Evolutionary conservation across 805 yeast genomes (phyloP).

Genomic region (Metschnikowia henanensis): DNA sequence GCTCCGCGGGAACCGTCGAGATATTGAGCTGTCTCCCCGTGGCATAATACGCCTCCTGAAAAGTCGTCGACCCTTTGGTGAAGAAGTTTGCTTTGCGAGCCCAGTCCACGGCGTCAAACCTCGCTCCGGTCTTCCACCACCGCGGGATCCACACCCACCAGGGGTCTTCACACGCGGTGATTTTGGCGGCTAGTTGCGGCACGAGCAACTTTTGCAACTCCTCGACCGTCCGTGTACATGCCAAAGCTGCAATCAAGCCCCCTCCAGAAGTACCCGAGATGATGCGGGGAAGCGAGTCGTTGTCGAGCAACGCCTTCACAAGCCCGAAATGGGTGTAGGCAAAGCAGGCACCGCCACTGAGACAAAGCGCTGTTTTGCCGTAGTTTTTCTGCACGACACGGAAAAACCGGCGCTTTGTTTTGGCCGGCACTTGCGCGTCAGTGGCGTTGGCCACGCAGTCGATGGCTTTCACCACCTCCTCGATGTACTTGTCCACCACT

Average conservation of each 20-base stretch:
- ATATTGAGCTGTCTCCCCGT: conserved; percentile 74
- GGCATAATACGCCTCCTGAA: conserved; percentile 62
- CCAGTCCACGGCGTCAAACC: conserved; percentile 76
- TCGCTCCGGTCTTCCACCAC: conserved; percentile 74
- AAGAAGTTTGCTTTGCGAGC: conserved; percentile 68
- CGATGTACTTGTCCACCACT: conserved; percentile 54
- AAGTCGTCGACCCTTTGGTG: conserved; percentile 71
- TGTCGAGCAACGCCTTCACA: conserved; percentile 66
- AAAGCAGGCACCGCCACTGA: conserved; percentile 81
- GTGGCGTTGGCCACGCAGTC: conserved; percentile 40
- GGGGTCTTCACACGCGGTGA: conserved; percentile 70
- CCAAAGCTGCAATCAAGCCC: conserved; percentile 71
- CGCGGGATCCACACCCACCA: conserved; percentile 60
- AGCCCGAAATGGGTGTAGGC: conserved; percentile 79
- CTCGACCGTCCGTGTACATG: conserved; percentile 66
- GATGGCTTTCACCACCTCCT: conserved; percentile 50
- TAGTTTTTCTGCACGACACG: conserved; percentile 58
- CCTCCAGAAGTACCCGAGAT: conserved; percentile 84
- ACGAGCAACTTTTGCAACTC: conserved; percentile 56
- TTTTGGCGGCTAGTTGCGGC: conserved; percentile 60
- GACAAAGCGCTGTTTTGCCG: conserved; percentile 70
- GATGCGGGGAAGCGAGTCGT: conserved; percentile 63
- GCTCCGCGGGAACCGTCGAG: conserved; percentile 79
- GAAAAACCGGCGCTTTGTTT: conserved; percentile 53
- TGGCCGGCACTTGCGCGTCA: conserved; percentile 30